These are phyloP conservation scores for Parascedosporium putredinis DNA, from an alignment of 2,329 filamentous ascomycete species.

Conservation along the genomic window DNA sequence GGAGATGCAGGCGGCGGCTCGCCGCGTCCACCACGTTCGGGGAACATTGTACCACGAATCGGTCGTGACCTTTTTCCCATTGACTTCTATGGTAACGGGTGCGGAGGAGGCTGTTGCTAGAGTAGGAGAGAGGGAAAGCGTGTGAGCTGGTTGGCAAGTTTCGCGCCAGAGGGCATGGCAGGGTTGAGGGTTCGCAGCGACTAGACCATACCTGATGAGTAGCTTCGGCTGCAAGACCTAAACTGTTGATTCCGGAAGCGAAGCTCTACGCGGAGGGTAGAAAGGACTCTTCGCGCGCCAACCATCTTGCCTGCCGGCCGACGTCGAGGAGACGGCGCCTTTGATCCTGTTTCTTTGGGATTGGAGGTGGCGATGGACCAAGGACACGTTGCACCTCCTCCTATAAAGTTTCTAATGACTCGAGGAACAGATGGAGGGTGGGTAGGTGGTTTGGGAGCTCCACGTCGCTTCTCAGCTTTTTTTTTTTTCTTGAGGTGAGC, in stretches of 20 bases:
- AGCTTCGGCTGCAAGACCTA: constrained; percentile 3
- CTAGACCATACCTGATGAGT: constrained; percentile 2
- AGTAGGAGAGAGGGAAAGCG: background rate
- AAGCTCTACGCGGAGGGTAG: constrained; percentile 2
- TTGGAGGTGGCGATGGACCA: too few species aligned
- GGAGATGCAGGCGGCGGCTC: constrained; percentile 74
- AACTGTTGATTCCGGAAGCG: background rate
- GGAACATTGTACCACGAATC: constrained; percentile 85
- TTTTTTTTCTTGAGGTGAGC: background rate
- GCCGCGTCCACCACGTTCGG: constrained; percentile 64
- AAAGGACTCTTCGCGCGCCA: background rate
- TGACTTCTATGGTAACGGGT: constrained; percentile 37
- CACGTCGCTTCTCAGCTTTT: background rate
- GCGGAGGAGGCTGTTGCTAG: background rate
- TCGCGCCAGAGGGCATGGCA: too few species aligned
- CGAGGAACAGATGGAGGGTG: background rate
- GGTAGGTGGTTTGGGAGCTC: background rate
- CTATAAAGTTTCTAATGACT: too few species aligned
- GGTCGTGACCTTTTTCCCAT: constrained; percentile 51
- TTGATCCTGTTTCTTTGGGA: background rate
- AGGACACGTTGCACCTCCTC: too few species aligned
- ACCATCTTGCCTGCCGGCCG: background rate
- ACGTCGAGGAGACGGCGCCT: too few species aligned
- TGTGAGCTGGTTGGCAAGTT: constrained; percentile 2
- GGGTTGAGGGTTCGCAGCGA: background rate